A percentile compares a stretch with the other conserved stretches of the same genome.
These are phyloP conservation scores for Actinomucor elegans DNA, from an alignment of 371 early-diverging fungal species.

Conservation along the genomic window DNA sequence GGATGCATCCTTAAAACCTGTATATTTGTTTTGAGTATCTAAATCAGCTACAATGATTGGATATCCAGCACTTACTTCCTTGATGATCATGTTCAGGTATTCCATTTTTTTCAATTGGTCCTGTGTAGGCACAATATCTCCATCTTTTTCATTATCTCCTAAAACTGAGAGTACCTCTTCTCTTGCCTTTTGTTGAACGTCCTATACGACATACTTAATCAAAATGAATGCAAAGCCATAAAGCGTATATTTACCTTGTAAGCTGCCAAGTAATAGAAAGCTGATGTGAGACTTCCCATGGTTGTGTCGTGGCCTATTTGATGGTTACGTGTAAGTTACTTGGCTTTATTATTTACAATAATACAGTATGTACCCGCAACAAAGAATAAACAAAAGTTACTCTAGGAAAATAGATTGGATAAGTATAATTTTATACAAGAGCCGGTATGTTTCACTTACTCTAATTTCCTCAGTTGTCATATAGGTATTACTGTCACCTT, in stretches of 20 bases:
- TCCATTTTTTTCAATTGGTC: conserved; percentile 40
- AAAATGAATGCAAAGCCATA: no score
- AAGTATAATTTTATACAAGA: neutral
- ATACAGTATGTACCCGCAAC: conserved; percentile 24
- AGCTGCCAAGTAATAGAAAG: no score
- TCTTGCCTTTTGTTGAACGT: conserved; percentile 17
- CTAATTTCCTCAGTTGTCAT: conserved; percentile 5
- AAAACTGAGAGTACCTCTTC: conserved; percentile 6
- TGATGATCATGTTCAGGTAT: conserved; percentile 48
- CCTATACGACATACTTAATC: no score
- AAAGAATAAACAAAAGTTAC: conserved; percentile 25
- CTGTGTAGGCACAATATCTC: conserved; percentile 22
- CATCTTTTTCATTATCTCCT: conserved; percentile 11
- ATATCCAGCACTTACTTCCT: conserved; percentile 7
- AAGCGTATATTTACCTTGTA: no score
- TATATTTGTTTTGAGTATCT: no score
- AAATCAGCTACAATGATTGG: no score
- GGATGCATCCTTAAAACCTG: no score
- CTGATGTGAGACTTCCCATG: no score
- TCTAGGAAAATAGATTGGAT: neutral
- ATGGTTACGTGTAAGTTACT: no score
- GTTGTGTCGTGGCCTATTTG: no score
- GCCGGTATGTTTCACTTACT: neutral
- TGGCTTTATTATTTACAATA: no score
- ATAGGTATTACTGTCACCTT: neutral